Evolutionary conservation across 768 basidiomycete genomes (phyloP).

Genomic region (Trametes punicea): DNA sequence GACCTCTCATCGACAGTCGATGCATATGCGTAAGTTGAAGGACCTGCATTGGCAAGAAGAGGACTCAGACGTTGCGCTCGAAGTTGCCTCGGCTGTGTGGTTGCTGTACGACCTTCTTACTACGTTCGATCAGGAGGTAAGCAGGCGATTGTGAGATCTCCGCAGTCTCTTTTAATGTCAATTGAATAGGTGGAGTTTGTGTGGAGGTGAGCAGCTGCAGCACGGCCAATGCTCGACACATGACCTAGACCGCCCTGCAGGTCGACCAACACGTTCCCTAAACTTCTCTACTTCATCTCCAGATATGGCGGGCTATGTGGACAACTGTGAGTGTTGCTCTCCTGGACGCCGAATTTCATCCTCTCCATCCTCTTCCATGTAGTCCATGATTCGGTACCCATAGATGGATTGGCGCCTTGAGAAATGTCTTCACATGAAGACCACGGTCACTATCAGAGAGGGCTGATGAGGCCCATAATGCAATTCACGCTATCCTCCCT

Average conservation of each 20-base stretch:
- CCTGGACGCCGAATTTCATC: no score
- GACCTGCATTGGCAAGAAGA: background rate
- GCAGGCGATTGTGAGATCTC: background rate
- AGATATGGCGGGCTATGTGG: constrained; percentile 15
- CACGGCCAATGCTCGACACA: background rate
- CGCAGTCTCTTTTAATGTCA: background rate
- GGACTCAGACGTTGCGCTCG: background rate
- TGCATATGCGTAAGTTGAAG: background rate
- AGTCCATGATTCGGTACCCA: no score
- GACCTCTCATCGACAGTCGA: background rate
- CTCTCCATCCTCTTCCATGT: background rate
- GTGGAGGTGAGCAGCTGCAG: constrained; percentile 5
- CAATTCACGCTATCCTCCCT: no score
- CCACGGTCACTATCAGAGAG: no score
- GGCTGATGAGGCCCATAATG: no score
- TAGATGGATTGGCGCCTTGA: no score
- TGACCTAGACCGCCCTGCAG: background rate
- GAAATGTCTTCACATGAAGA: no score
- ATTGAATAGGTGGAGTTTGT: constrained; percentile 4
- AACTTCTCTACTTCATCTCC: constrained; percentile 18
- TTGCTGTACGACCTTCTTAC: constrained; percentile 14
- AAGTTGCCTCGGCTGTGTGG: constrained; percentile 4
- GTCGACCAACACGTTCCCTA: constrained; percentile 15
- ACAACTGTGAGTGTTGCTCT: constrained; percentile 8
- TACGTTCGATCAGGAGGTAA: constrained; percentile 11